Evolutionary conservation across 176 grass and related monocot genomes (phyloP).

Genomic region (Oryza meyeriana): DNA sequence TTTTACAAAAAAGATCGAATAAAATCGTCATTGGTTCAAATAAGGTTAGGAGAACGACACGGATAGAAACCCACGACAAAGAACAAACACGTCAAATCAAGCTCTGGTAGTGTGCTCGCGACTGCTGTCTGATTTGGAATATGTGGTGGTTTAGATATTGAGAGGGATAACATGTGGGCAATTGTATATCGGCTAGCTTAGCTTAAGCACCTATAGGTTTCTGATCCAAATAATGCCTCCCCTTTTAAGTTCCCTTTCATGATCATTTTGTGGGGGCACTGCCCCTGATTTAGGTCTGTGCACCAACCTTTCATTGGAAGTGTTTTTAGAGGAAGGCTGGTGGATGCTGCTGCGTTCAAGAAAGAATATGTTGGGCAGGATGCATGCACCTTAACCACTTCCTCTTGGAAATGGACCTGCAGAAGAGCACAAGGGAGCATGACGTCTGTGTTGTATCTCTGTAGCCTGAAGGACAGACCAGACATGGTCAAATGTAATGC

Average conservation of each 20-base stretch:
- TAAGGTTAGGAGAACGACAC: neutral
- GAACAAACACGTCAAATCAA: conserved; percentile 34
- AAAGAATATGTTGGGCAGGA: conserved; percentile 27
- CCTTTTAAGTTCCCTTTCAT: conserved; percentile 10
- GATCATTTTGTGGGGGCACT: conserved; percentile 32
- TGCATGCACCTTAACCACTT: conserved; percentile 52
- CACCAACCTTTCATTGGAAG: conserved; percentile 33
- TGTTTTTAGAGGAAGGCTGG: conserved; percentile 37
- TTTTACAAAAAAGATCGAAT: neutral
- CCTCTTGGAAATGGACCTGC: neutral
- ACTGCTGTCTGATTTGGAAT: conserved; percentile 13
- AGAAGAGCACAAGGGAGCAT: neutral
- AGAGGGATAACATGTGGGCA: conserved; percentile 2
- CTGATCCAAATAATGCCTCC: conserved; percentile 30
- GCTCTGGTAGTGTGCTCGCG: neutral
- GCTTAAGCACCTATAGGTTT: conserved; percentile 24
- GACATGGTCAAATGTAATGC: neutral
- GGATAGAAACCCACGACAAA: neutral
- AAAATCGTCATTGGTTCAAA: neutral
- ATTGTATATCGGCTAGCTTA: neutral
- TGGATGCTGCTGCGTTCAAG: conserved; percentile 39
- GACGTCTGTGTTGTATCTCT: neutral
- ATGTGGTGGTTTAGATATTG: conserved; percentile 9
- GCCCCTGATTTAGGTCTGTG: conserved; percentile 24
- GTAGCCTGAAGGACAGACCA: neutral